Base-by-base conservation (phyloP, 495 filamentous ascomycete genomes). In the Daldinia loculata region DNA sequence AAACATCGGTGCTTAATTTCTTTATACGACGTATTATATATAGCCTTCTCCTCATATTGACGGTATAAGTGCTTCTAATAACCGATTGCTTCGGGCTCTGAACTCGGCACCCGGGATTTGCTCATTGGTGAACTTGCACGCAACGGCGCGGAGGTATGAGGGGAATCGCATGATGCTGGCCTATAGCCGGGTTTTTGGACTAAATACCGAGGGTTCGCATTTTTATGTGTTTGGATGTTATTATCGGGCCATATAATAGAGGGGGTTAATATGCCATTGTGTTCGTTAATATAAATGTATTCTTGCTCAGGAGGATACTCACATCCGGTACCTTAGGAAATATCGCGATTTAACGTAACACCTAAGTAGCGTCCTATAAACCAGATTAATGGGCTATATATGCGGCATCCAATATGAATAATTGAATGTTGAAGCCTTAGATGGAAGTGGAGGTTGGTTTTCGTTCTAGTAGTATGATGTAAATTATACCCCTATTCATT, bases 61-160 rank as follows among this genome's bases (percentile, higher is more conserved):
- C 12, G 43, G 29, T 2, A 53, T 0, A 24, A 17, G 22, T 15
- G 26, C 45, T 52, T 56, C 34, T 55, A 56, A 67, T 67, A 58
- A 50, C 12, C 29, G 24, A 38, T 2, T 8, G 15, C 29, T 22
- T 67, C 71, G 63, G 66, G 67, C 52, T 67, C 66, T 70, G 71
- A 63, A 6, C 8, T 74, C 67, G 71, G 71, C 27, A 51, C 60
- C 64, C 55, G 69, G 69, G 69, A 72, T 72, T 72, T 72, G 69
- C 32, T 67, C 30, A n/a, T 19, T 45, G 17, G 11, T 26, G 51
- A 15, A 30, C 50, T 14, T 53, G 52, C 26, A n/a, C 24, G 2
- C 5, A n/a, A 41, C 55, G 15, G 41, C 24, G 9, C 36, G 29
- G 32, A 61, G 41, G 29, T 11, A 63, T 63, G 69, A 72, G 69